Percentiles rank a stretch among this genome's conserved stretches.
phyloP scores from a whole-genome alignment of 345 rosid species.

The Arabis alpina region DNA sequence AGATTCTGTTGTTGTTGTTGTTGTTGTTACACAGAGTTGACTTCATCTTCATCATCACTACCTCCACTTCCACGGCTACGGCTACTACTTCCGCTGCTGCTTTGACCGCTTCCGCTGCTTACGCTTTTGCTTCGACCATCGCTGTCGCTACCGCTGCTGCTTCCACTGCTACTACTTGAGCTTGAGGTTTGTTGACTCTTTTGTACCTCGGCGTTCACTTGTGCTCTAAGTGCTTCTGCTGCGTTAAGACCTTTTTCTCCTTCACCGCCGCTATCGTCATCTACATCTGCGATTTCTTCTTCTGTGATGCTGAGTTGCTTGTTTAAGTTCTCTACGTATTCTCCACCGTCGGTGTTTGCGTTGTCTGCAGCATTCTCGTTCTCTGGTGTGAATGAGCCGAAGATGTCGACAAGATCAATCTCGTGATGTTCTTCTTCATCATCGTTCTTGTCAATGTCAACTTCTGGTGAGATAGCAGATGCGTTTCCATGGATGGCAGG shows the following conservation, averaged over 20 bases:
- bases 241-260: constrained; percentile 74
- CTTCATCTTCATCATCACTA: constrained; percentile 64
- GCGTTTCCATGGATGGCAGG: constrained; percentile 42
- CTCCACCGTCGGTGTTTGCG: constrained; percentile 44
- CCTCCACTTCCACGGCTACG: constrained; percentile 45
- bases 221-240: constrained; percentile 92
- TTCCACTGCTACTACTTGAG: constrained; percentile 75
- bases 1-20: constrained; percentile 20
- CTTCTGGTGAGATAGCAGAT: constrained; percentile 44
- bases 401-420: constrained; percentile 61
- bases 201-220: constrained; percentile 62
- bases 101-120: constrained; percentile 66
- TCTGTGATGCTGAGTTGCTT: constrained; percentile 34
- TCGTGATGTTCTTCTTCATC: constrained; percentile 76
- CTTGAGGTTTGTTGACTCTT: constrained; percentile 53
- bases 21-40: constrained; percentile 56
- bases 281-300: constrained; percentile 95
- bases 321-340: constrained; percentile 26
- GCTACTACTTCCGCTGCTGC: constrained; percentile 54
- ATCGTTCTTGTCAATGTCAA: constrained; percentile 48
- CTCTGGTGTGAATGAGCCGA: constrained; percentile 61
- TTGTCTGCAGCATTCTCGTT: constrained; percentile 45
- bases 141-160: constrained; percentile 67
- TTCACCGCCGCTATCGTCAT: constrained; percentile 57
- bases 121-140: constrained; percentile 61